A percentile compares a stretch with the other conserved stretches of the same genome.
phyloP scores from a whole-genome alignment of 1,139 yeast genomes.

The Yamadazyma pseudoaaseri region DNA sequence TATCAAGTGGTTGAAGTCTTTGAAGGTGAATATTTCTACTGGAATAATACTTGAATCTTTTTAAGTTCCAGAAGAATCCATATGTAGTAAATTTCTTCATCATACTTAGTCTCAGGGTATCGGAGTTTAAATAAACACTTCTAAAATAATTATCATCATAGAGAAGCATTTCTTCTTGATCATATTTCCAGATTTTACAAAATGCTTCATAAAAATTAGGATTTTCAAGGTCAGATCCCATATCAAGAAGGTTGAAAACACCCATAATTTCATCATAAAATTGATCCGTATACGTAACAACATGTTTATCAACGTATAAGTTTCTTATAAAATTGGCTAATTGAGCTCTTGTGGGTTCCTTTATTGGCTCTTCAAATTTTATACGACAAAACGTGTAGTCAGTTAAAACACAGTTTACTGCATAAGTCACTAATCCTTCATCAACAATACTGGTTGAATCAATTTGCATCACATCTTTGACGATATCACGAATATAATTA shows the following conservation, averaged over 20 bases:
- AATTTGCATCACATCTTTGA: no score
- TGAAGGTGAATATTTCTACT: no score
- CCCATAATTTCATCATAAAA: conserved; percentile 6
- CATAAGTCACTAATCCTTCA: conserved; percentile 5
- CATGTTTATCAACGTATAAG: conserved; percentile 6
- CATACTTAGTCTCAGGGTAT: neutral
- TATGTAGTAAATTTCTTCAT: neutral
- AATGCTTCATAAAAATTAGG: conserved; percentile 11
- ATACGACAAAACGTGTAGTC: conserved; percentile 4
- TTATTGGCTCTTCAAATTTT: conserved; percentile 4
- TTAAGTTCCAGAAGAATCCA: conserved; percentile 1
- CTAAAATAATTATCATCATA: conserved; percentile 10
- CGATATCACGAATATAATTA: no score
- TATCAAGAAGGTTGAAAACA: neutral
- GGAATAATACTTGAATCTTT: conserved; percentile 3
- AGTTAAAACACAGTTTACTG: conserved; percentile 5
- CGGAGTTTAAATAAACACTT: neutral
- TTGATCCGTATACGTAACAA: conserved; percentile 2
- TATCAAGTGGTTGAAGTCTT: no score
- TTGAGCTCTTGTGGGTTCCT: neutral
- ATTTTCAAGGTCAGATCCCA: conserved; percentile 1
- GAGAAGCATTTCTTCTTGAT: conserved; percentile 8
- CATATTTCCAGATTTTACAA: conserved; percentile 13
- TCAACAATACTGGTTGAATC: conserved; percentile 1
- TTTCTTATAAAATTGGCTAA: conserved; percentile 2